Percentiles rank a stretch among this genome's conserved stretches.
Conservation (phyloP, 805 yeast species). For the Metschnikowia vanudenii region DNA sequence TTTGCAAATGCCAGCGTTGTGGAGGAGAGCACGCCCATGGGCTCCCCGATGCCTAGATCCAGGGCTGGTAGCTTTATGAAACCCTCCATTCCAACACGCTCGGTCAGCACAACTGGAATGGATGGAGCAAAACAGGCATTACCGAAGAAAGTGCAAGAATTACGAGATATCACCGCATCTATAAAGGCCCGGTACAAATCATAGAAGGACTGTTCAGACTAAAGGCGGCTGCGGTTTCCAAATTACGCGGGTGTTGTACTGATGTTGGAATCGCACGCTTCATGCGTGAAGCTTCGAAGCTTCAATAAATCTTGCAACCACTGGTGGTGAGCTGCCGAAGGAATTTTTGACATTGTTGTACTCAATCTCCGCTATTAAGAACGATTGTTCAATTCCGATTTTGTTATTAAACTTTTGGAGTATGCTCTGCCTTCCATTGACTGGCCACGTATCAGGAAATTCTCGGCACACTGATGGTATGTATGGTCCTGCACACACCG, state of each 20-base stretch:
- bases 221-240: too few relatives aligned
- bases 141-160: conserved; percentile 25
- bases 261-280: too few relatives aligned
- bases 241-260: too few relatives aligned
- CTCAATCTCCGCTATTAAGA: too few relatives aligned
- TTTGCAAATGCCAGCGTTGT: conserved; percentile 31
- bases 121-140: conserved; percentile 9
- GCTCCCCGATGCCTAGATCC: conserved; percentile 25
- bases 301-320: too few relatives aligned
- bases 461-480: neutral
- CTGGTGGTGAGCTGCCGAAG: too few relatives aligned
- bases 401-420: too few relatives aligned
- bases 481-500: neutral
- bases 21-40: conserved; percentile 39
- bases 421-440: too few relatives aligned
- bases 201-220: neutral
- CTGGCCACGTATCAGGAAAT: neutral
- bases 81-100: neutral
- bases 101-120: neutral
- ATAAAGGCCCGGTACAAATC: conserved; percentile 26
- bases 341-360: too few relatives aligned
- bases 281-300: too few relatives aligned
- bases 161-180: conserved; percentile 27
- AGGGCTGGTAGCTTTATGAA: conserved; percentile 1
- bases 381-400: too few relatives aligned